Evolutionary conservation across 2,329 filamentous ascomycete genomes (phyloP).

Genomic region (Colletotrichum chrysophilum): DNA sequence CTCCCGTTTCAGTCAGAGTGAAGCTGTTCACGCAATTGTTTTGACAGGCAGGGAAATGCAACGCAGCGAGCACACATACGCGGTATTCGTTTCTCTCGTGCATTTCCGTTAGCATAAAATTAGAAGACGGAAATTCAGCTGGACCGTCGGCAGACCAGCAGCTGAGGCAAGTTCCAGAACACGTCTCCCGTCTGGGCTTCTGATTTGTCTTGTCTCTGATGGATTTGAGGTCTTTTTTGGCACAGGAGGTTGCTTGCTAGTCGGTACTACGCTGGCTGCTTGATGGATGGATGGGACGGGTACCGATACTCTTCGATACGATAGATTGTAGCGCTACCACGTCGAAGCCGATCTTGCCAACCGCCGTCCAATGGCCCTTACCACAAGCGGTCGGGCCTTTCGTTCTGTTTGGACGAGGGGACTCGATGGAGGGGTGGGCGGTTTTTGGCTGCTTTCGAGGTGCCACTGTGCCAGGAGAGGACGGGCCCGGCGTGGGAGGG

Average conservation of each 20-base stretch:
- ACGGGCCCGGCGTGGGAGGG: background rate
- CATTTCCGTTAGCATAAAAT: background rate
- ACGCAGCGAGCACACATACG: background rate
- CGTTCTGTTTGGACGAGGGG: conserved; percentile 13
- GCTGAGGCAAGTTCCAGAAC: background rate
- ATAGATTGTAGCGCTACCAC: background rate
- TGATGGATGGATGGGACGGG: background rate
- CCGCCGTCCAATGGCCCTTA: background rate
- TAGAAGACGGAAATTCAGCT: background rate
- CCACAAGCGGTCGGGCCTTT: background rate
- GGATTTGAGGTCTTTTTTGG: background rate
- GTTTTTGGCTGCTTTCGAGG: background rate
- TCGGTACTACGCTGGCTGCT: background rate
- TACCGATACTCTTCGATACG: background rate
- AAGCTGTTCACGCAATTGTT: background rate
- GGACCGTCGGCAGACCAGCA: background rate
- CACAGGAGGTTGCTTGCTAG: background rate
- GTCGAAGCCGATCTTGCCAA: background rate
- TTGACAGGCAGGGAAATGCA: background rate
- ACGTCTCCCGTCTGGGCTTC: background rate
- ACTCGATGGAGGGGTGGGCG: background rate
- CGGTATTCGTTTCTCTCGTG: background rate
- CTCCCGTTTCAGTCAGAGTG: conserved; percentile 15
- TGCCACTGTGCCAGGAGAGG: background rate
- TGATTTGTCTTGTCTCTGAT: background rate